These are phyloP conservation scores for Sporothrix inflata DNA, from an alignment of 2,329 filamentous ascomycete species.

Conservation along the genomic window DNA sequence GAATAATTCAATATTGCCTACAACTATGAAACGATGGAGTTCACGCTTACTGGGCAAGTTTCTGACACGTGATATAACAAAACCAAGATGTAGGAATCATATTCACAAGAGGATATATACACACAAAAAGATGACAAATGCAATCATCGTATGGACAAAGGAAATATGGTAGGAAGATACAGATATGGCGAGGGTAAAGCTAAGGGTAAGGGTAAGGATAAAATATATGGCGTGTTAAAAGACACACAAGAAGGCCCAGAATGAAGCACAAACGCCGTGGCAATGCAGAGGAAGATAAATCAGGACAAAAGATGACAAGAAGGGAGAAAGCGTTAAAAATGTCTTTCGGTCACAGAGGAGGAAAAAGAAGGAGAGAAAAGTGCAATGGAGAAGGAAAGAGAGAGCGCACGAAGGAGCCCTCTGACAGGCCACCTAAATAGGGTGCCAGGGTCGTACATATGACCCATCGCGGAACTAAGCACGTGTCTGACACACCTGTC, in stretches of 20 bases:
- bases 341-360: no score
- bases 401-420: no score
- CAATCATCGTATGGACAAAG: constrained; percentile 13
- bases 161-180: constrained; percentile 1
- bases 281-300: constrained; percentile 30
- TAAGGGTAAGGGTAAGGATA: not conserved
- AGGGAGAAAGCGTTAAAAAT: not conserved
- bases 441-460: no score
- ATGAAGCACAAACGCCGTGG: constrained; percentile 27
- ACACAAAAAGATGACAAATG: not conserved
- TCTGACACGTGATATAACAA: not conserved
- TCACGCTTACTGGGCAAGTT: no score
- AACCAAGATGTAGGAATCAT: constrained; percentile 1
- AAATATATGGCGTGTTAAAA: constrained; percentile 5
- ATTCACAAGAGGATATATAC: constrained; percentile 19
- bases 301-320: not conserved
- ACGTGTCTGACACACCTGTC: no score
- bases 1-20: not conserved
- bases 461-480: no score
- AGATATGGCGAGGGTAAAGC: not conserved
- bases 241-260: constrained; percentile 9
- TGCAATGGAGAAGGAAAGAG: no score
- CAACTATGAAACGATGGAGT: no score
- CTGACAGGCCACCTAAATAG: no score
- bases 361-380: no score